A percentile compares a stretch with the other conserved stretches of the same genome.
These are phyloP conservation scores for Sphagnurus paluster DNA, from an alignment of 1,284 basidiomycete genomes.

Conservation along the genomic window DNA sequence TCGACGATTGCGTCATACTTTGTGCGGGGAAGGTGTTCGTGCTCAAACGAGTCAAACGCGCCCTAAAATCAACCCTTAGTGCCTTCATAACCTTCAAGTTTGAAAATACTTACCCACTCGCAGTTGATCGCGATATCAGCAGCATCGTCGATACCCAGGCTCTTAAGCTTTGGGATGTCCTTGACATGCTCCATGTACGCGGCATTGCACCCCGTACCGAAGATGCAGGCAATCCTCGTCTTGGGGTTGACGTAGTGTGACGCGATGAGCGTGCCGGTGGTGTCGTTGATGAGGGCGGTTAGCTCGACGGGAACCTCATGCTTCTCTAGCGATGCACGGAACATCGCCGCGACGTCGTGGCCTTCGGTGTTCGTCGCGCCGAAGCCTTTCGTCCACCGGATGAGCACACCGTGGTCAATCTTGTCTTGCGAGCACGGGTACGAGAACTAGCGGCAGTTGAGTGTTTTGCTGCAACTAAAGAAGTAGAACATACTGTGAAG, in stretches of 20 bases:
- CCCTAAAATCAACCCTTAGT: slow-evolving; percentile 53
- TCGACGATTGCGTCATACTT: slow-evolving; percentile 95
- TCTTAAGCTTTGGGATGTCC: slow-evolving; percentile 77
- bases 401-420: slow-evolving; percentile 94
- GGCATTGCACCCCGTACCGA: slow-evolving; percentile 98
- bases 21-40: slow-evolving; percentile 92
- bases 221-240: slow-evolving; percentile 95
- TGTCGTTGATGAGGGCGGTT: slow-evolving; percentile 93
- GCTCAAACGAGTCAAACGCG: slow-evolving; percentile 95
- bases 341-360: slow-evolving; percentile 91
- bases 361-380: slow-evolving; percentile 93
- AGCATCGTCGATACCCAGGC: slow-evolving; percentile 68
- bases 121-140: slow-evolving; percentile 96
- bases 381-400: slow-evolving; percentile 99
- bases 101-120: slow-evolving; percentile 84
- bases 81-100: too few relatives aligned
- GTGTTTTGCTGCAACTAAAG: too few relatives aligned
- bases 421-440: slow-evolving; percentile 86
- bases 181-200: slow-evolving; percentile 92
- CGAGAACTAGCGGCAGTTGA: slow-evolving; percentile 91
- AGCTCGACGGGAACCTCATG: slow-evolving; percentile 76
- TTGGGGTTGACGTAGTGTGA: slow-evolving; percentile 92
- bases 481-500: slow-evolving; percentile 83
- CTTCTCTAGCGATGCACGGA: slow-evolving; percentile 79
- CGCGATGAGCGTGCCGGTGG: slow-evolving; percentile 95